Evolutionary conservation across 2,329 filamentous ascomycete species (phyloP), one percentile per base, ranked within the genome.

Genomic region (Colletotrichum cereale): DNA sequence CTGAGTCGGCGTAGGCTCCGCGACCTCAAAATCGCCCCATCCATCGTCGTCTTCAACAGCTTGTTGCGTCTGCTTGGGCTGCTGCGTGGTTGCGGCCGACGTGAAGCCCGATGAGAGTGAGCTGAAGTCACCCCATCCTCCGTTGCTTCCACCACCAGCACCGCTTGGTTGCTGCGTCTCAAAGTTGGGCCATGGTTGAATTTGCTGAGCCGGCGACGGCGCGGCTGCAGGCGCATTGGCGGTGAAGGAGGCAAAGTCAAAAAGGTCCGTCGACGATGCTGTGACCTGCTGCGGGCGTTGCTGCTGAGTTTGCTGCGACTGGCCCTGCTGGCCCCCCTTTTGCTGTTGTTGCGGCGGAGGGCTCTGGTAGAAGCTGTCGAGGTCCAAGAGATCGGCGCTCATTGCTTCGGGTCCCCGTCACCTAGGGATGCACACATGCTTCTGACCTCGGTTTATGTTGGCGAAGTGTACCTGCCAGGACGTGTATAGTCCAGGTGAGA

Each of bases 1-100:
- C 10, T 76, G 69, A 24, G 69, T 66, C 12, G 72, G 66, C 5
- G 76, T 68, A 1, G 82, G 78, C 47, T 85, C 80, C 21, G 88
- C 89, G 55, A 86, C 85, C 78, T 92, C 90, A 76, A 93, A 93
- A 66, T 92, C 90, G 0, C 91, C 91, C 87, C 91, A 92, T 36
- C 85, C 88, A 76, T 91, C 89, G 66, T 91, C 89, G 10, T 90
- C 87, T 3, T 87, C 88, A 7, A 83, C 81, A 26, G 42, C n/a
- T n/a, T 61, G 55, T 18, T 57, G 55, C 21, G 36, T 18, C 42
- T 60, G 60, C 53, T 60, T 68, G 16, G 60, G 53, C 44, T 29
- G 73, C 61, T 74, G 57, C 76, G 77, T 47, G 3, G 40, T 31
- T 36, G 40, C 61, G 69, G 18, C 76, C 42, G 55, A 73, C 53